These are phyloP conservation scores for Phytopythium helicoides DNA, from an alignment of 352 stramenopile genomes.

Conservation along the genomic window DNA sequence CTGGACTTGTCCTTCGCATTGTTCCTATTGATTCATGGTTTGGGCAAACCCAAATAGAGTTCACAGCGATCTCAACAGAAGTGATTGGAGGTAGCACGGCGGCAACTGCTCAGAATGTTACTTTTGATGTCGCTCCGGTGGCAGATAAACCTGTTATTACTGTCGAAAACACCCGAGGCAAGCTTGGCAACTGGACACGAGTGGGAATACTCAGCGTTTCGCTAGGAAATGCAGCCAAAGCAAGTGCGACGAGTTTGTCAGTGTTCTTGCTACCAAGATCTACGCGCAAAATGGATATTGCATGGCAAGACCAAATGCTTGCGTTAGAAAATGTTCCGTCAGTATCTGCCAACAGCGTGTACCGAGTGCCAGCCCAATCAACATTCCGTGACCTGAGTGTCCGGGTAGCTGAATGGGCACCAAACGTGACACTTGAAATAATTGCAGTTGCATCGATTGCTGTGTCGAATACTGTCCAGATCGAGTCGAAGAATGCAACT, in stretches of 20 bases:
- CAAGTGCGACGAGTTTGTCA: constrained; percentile 23
- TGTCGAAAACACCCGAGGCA: constrained; percentile 35
- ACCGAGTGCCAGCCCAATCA: constrained; percentile 24
- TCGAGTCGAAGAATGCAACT: constrained; percentile 14
- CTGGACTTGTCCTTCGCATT: constrained; percentile 25
- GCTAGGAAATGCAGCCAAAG: constrained; percentile 27
- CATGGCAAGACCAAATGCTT: constrained; percentile 32
- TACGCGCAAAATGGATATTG: constrained; percentile 26
- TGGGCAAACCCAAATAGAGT: constrained; percentile 22
- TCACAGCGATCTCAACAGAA: constrained; percentile 38
- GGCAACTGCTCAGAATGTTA: constrained; percentile 11
- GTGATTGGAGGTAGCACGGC: constrained; percentile 14
- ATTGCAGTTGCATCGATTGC: constrained; percentile 26
- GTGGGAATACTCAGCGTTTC: constrained; percentile 35
- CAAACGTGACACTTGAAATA: constrained; percentile 32
- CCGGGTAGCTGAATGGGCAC: constrained; percentile 19
- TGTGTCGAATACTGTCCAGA: constrained; percentile 36
- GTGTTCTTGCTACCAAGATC: constrained; percentile 34
- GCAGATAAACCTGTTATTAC: constrained; percentile 33
- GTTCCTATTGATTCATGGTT: constrained; percentile 28
- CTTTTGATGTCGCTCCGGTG: constrained; percentile 32
- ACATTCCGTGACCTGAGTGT: constrained; percentile 31
- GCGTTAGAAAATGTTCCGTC: constrained; percentile 20
- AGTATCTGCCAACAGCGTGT: constrained; percentile 29
- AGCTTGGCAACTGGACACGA: constrained; percentile 21